Evolutionary conservation across 176 grass and related monocot genomes (phyloP), one percentile per base, ranked within the genome.

Genomic region (Juncus effusus): DNA sequence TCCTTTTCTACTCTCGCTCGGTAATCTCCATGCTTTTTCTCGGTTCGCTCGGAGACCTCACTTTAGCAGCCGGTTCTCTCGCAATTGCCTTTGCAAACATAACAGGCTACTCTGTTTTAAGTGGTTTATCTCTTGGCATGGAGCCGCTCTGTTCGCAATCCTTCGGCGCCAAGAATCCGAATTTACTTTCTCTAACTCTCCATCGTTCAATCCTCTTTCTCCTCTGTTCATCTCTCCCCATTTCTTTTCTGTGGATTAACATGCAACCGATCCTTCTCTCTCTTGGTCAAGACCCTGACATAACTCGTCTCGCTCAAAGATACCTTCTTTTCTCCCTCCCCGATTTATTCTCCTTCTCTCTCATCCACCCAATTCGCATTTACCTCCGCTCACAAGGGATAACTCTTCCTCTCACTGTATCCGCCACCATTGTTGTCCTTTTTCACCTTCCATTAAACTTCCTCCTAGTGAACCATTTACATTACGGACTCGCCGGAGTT

Each of bases 141-240:
- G 94, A 99, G 40, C 88, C 94, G 5, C 94, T 99, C 37, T 99
- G 94, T 71, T 90, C 94, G 0, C 94, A 99, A 70, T 76, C 94
- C 52, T 93, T 99, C 55, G 94, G 94, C 10, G 88, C 94, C 12
- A 84, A 86, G 9, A 83, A 84, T 49, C 81, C 80, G 3, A 78
- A 76, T 15, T 74, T 99, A 2, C 72, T 99, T 0, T 79, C 88
- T 2, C 85, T 99, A 52, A 99, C 88, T 8, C 76, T 99, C 7
- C 87, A 85, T 64, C 94, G 94, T 40, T 77, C 85, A 15, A 78
- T 99, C 4, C 83, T 99, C 60, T 93, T 99, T 81, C 70, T 99
- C 11, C 88, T 99, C 61, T 90, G 94, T 77, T 99, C 85, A 79
- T 86, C 94, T 7, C 40, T 99, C 9, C 94, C 94, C 59, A 87